Base-by-base conservation (phyloP, 495 filamentous ascomycete species). In the Schizothecium vesticola region DNA sequence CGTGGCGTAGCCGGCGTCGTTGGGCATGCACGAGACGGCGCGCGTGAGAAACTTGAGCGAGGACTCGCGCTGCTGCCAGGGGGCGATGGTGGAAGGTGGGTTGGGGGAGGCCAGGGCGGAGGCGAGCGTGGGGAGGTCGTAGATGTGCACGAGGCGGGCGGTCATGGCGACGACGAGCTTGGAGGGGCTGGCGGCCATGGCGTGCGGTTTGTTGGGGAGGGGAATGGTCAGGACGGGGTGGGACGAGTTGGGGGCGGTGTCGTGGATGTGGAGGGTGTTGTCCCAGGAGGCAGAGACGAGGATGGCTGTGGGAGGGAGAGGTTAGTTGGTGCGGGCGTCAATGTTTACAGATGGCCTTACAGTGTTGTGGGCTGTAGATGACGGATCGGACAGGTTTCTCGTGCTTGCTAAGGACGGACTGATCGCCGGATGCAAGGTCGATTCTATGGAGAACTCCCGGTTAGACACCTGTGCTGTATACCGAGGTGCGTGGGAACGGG, bases 161-260 rank as follows among this genome's bases (percentile, higher is more conserved):
- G 94, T 91, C 94, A 98, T 97, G 64, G 93, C 94, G 55, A 97
- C 92, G 63, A 99, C 92, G 11, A 97, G 85, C 72, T 93, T 96
- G 31, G 91, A 90, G 19, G 91, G 81, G 60, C 89, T 90, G 59
- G 91, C 85, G 21, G 92, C 91, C 57, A 98, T 78, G 22, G 93
- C 93, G 81, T 96, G 96, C 23, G 91, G 92, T 80, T 95, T 99
- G 58, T 87, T 88, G 9, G 89, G 91, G 65, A 94, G 89, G 1
- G 81, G 81, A 67, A 96, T 84, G 60, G 79, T 85, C 59, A 88
- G 82, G 7, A 85, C 85, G 59, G 69, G 67, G 65, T 77, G 43
- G 19, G 66, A 62, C 56, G 80, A 75, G 12, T 79, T 77, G 71
- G 77, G 72, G 64, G 72, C 71, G 59, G 87, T 82, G 70, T 87